These are phyloP conservation scores for Ogataea paradorogensis DNA, from an alignment of 805 yeast genomes.

Conservation along the genomic window DNA sequence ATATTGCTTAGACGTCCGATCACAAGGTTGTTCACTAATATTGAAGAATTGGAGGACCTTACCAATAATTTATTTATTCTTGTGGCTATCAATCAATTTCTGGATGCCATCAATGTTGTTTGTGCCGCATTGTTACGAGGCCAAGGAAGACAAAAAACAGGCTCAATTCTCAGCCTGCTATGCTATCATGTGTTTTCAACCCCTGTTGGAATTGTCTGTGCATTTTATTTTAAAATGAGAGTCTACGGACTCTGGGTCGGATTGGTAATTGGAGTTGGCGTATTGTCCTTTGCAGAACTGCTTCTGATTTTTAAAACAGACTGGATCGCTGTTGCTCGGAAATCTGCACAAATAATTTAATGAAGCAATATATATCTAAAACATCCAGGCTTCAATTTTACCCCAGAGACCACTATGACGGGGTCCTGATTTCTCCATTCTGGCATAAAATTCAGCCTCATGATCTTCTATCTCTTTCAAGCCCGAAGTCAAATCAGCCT, in stretches of 20 bases:
- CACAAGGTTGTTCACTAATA: constrained; percentile 42
- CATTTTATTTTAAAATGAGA: constrained; percentile 38
- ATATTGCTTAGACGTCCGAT: constrained; percentile 36
- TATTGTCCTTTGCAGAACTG: constrained; percentile 1
- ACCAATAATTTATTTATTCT: constrained; percentile 41
- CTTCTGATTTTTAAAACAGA: not conserved
- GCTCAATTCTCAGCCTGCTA: constrained; percentile 44
- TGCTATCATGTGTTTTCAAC: constrained; percentile 48
- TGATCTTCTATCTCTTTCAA: constrained; percentile 49
- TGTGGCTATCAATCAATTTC: constrained; percentile 50
- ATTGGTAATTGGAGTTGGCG: constrained; percentile 2
- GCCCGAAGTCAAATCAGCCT: constrained; percentile 46
- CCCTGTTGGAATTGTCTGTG: constrained; percentile 45
- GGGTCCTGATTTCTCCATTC: not conserved
- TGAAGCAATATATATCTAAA: not conserved
- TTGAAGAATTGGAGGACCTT: constrained; percentile 35
- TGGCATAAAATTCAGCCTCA: constrained; percentile 34
- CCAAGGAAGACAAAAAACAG: constrained; percentile 53
- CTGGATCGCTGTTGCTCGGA: not conserved
- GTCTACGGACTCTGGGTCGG: constrained; percentile 47
- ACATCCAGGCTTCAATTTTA: not conserved
- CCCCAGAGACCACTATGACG: not conserved
- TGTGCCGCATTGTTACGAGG: constrained; percentile 50
- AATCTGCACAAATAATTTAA: not conserved
- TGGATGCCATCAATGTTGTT: constrained; percentile 45